Percentiles rank a stretch among this genome's conserved stretches.
Evolutionary conservation across 2,329 filamentous ascomycete species (phyloP).

Genomic region (Rutstroemia sp.): DNA sequence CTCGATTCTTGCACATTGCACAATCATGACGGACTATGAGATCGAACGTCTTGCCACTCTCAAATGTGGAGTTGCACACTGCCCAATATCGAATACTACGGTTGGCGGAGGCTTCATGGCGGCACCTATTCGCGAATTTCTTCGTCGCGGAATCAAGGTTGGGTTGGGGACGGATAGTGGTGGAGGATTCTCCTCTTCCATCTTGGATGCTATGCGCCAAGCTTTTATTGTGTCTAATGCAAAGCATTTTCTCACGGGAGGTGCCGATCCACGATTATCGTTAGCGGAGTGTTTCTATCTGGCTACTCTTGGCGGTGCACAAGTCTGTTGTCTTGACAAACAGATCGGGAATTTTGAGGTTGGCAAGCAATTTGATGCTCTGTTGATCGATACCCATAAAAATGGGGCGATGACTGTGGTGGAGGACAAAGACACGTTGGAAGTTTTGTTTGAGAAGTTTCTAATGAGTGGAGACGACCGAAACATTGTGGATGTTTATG

Average conservation of each 20-base stretch:
- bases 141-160: constrained; percentile 53
- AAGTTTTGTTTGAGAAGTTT: constrained; percentile 67
- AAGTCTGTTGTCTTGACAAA: constrained; percentile 48
- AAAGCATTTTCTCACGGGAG: constrained; percentile 35
- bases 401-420: constrained; percentile 10
- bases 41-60: constrained; percentile 38
- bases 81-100: constrained; percentile 57
- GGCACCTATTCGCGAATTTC: constrained; percentile 50
- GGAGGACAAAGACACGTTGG: constrained; percentile 10
- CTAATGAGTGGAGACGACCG: constrained; percentile 84
- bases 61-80: constrained; percentile 55
- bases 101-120: constrained; percentile 56
- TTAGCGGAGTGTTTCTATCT: constrained; percentile 36
- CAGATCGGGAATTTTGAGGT: constrained; percentile 72
- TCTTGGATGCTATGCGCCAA: constrained; percentile 51
- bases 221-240: constrained; percentile 44
- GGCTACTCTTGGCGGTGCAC: constrained; percentile 43
- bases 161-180: constrained; percentile 59
- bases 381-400: constrained; percentile 76
- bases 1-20: constrained; percentile 61
- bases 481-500: constrained; percentile 82
- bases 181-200: constrained; percentile 53
- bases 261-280: constrained; percentile 25
- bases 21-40: constrained; percentile 52
- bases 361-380: constrained; percentile 83